Percentiles rank a stretch among this genome's conserved stretches.
Conservation (phyloP, 176 grass and related monocot species). For the Triticum timopheevii region DNA sequence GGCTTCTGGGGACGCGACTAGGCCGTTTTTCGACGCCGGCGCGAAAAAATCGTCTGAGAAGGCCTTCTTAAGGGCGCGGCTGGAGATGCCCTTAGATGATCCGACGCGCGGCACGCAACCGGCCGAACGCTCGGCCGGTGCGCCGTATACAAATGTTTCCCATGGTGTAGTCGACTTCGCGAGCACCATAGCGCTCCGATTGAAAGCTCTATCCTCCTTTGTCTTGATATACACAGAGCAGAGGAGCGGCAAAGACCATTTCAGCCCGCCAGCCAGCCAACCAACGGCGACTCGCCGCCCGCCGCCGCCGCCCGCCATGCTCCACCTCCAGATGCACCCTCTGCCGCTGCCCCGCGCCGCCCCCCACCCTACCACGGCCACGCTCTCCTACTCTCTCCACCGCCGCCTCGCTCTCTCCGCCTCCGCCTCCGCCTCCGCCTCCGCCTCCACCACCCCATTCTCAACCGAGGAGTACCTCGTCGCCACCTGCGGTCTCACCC, state of each 20-base stretch:
- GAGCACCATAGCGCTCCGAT: background rate
- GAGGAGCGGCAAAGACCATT: background rate
- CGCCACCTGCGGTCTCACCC: slow-evolving; percentile 8
- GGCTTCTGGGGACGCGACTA: too few species aligned
- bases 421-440: background rate
- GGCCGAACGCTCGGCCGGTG: too few species aligned
- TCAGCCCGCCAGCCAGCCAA: slow-evolving; percentile 8
- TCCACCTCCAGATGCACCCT: background rate
- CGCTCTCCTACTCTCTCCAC: background rate
- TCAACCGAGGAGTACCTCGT: slow-evolving; percentile 1
- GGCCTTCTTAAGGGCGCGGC: too few species aligned
- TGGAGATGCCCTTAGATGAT: too few species aligned
- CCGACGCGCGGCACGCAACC: too few species aligned
- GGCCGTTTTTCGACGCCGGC: too few species aligned
- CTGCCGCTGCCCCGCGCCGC: background rate
- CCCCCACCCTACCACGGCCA: background rate
- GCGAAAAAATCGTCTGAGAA: too few species aligned
- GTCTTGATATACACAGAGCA: background rate
- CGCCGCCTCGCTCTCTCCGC: background rate
- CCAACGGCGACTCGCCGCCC: background rate
- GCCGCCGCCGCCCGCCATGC: background rate
- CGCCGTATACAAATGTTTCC: too few species aligned
- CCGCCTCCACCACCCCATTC: background rate
- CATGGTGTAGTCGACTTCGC: too few species aligned
- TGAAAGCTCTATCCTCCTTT: background rate